Evolutionary conservation across 2,329 filamentous ascomycete genomes (phyloP), one percentile per base, ranked within the genome.

Genomic region (Chalaropsis thielavioides): DNA sequence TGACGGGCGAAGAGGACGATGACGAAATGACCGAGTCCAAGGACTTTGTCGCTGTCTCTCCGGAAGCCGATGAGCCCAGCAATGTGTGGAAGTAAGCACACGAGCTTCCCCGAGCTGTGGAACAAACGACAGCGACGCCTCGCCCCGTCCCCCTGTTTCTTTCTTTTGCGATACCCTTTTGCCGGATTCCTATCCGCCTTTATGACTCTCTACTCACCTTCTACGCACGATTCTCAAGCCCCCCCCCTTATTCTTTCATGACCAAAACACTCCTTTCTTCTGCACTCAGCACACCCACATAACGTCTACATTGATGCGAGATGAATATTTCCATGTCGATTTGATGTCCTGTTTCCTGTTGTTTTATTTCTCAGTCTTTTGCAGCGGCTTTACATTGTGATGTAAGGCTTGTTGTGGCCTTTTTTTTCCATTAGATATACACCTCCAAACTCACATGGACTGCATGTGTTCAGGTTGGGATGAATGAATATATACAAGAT

Each of bases 1-100:
- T 43, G 38, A 41, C 22, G 49, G 62, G 51, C 19, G 54, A 56
- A 13, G 41, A 22, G 24, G 56, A 60, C 40, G 61, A 64, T 27
- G 64, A 63, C 38, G 43, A 67, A 64, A 68, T 72, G 59, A 61
- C 38, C 61, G 70, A 66, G 10, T 74, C 73, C 22, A 74, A 75
- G 63, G 79, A 83, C 44, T 87, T 83, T 62, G 77, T 79, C 17
- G 74, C 78, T 67, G 79, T 83, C n/a, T 75, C 74, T 7, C 71
- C 73, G 15, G 75, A 77, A 62, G 24, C 54, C 1, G 62, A 62
- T 40, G 65, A 67, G 27, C 51, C 61, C 19, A 70, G 71, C 56
- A 76, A 77, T 64, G 74, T 76, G 19, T 77, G 75, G 75, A 72
- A 72, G 41, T 38, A 19, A 19, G 27, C 54, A 35, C 13, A 2